Evolutionary conservation across 2,329 filamentous ascomycete species (phyloP).

Genomic region (Trichoderma hamatum): DNA sequence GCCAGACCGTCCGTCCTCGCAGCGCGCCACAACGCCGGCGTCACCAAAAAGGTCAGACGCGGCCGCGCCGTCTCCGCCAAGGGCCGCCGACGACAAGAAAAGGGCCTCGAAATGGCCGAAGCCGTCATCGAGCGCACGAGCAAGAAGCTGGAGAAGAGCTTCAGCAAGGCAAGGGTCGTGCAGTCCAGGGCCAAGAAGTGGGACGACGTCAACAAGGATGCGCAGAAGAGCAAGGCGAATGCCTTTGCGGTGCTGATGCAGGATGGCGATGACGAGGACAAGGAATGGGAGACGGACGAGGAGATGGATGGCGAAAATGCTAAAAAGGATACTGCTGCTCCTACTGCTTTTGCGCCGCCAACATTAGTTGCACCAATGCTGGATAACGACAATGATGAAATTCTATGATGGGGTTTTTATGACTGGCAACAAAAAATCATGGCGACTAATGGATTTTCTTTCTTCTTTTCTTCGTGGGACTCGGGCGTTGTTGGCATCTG

Average conservation of each 20-base stretch:
- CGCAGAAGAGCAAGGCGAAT: slow-evolving; percentile 32
- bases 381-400: slow-evolving; percentile 40
- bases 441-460: neutral
- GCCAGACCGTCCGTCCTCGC: slow-evolving; percentile 68
- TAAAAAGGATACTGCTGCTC: neutral
- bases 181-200: slow-evolving; percentile 57
- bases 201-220: slow-evolving; percentile 59
- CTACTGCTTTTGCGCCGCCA: neutral
- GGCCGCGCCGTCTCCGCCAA: slow-evolving; percentile 58
- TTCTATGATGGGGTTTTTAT: slow-evolving; percentile 34
- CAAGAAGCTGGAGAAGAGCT: slow-evolving; percentile 59
- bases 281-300: slow-evolving; percentile 41
- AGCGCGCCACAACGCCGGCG: slow-evolving; percentile 67
- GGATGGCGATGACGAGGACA: slow-evolving; percentile 31
- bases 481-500: slow-evolving; percentile 21
- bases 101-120: slow-evolving; percentile 61
- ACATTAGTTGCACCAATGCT: slow-evolving; percentile 25
- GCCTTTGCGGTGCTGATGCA: slow-evolving; percentile 32
- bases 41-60: slow-evolving; percentile 67
- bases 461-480: neutral
- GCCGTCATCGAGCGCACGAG: slow-evolving; percentile 62
- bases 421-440: slow-evolving; percentile 12
- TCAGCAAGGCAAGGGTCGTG: slow-evolving; percentile 51
- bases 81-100: slow-evolving; percentile 60
- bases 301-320: slow-evolving; percentile 38